Evolutionary conservation across 371 early-diverging fungal genomes (phyloP).

Genomic region (Mucor saturninus): DNA sequence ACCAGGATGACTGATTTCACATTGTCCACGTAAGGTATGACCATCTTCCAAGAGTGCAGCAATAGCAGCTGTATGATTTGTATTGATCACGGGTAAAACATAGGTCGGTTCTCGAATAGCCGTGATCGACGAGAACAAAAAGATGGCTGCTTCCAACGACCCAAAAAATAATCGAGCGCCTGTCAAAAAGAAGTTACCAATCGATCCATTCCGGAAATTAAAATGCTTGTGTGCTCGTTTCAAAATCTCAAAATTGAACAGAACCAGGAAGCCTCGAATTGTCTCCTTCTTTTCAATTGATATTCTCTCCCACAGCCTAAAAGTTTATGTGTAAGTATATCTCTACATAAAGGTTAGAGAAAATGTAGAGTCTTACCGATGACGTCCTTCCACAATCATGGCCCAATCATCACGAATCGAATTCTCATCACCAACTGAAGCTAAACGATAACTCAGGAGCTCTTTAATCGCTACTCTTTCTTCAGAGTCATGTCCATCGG

Average conservation of each 20-base stretch:
- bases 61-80: conserved; percentile 65
- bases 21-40: conserved; percentile 63
- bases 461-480: conserved; percentile 64
- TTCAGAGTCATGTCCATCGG: conserved; percentile 35
- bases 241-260: conserved; percentile 70
- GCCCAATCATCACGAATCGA: conserved; percentile 70
- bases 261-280: conserved; percentile 72
- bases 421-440: conserved; percentile 51
- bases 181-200: conserved; percentile 80
- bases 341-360: not conserved
- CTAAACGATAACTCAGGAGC: conserved; percentile 67
- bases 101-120: conserved; percentile 64
- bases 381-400: conserved; percentile 70
- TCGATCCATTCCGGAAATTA: conserved; percentile 73
- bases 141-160: conserved; percentile 73
- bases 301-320: conserved; percentile 55
- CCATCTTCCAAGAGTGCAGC: conserved; percentile 69
- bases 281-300: conserved; percentile 66
- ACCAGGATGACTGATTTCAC: conserved; percentile 72
- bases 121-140: conserved; percentile 70
- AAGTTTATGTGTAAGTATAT: not conserved
- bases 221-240: conserved; percentile 68
- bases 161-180: conserved; percentile 74
- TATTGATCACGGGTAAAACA: conserved; percentile 69
- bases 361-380: conserved; percentile 40